These are phyloP conservation scores for Carex arenaria DNA, from an alignment of 202 grass and related monocot species.

Conservation along the genomic window DNA sequence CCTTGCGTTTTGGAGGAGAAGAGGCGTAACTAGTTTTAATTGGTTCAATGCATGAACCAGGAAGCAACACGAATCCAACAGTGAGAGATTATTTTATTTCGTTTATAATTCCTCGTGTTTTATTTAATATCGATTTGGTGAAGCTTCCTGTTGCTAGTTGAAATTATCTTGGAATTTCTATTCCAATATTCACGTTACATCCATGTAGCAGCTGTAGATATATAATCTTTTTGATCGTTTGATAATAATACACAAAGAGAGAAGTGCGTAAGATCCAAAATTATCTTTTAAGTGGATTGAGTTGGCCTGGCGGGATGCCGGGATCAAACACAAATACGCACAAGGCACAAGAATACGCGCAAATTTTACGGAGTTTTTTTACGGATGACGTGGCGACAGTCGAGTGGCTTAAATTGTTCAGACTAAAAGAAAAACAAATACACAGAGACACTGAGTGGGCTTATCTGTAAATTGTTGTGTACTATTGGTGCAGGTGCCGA, in stretches of 20 bases:
- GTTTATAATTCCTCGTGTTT: neutral
- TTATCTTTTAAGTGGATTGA: neutral
- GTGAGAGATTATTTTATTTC: neutral
- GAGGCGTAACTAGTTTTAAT: neutral
- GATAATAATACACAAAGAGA: neutral
- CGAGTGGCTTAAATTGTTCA: neutral
- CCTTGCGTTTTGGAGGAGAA: slow-evolving; percentile 1
- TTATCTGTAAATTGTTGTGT: neutral
- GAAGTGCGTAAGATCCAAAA: neutral
- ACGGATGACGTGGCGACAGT: neutral
- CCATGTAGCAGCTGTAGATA: neutral
- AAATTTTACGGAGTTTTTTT: neutral
- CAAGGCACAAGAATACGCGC: neutral
- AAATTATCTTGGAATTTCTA: neutral
- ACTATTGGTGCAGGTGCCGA: neutral
- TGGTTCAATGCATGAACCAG: slow-evolving; percentile 10
- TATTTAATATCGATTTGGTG: slow-evolving; percentile 19
- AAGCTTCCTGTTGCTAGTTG: neutral
- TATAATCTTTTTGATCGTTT: neutral
- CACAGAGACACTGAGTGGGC: neutral
- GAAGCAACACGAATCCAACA: neutral
- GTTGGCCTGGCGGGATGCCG: slow-evolving; percentile 11
- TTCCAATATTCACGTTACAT: neutral
- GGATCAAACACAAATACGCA: neutral
- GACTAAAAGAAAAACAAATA: too few species aligned